A percentile compares a stretch with the other conserved stretches of the same genome.
These are phyloP conservation scores for thale cress (Arabidopsis thaliana) DNA, from an alignment of 345 rosid species.

Conservation along the genomic window DNA sequence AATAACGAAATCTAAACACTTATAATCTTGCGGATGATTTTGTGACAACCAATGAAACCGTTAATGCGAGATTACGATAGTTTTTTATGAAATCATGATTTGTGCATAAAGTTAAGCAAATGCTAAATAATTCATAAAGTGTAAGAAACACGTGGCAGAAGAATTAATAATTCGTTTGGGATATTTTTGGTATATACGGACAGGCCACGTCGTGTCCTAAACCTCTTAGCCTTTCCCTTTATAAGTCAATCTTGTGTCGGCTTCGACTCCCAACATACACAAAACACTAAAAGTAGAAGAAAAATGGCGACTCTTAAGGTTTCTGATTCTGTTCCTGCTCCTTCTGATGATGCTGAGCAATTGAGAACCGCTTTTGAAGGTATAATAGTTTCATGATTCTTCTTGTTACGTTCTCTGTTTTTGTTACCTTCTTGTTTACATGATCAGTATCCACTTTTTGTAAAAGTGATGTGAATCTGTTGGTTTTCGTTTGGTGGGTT, in stretches of 20 bases:
- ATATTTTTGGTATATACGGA: slow-evolving; percentile 37
- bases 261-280: slow-evolving; percentile 46
- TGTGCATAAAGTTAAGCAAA: neutral
- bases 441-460: neutral
- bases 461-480: slow-evolving; percentile 3
- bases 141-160: slow-evolving; percentile 34
- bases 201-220: slow-evolving; percentile 39
- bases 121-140: neutral
- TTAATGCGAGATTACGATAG: slow-evolving; percentile 12
- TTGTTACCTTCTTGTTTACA: slow-evolving; percentile 16
- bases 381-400: slow-evolving; percentile 43
- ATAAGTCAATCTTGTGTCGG: slow-evolving; percentile 37
- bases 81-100: neutral
- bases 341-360: slow-evolving; percentile 71
- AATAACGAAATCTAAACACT: neutral
- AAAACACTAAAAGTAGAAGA: too few relatives aligned
- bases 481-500: slow-evolving; percentile 6
- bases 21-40: neutral
- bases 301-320: slow-evolving; percentile 68
- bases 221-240: slow-evolving; percentile 39
- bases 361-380: slow-evolving; percentile 70
- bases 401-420: neutral
- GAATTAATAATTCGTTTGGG: neutral
- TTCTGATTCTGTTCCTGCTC: slow-evolving; percentile 56
- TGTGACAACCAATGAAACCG: slow-evolving; percentile 17